Base-by-base conservation (phyloP, 2,329 filamentous ascomycete genomes). In the Aspergillus japonicus region DNA sequence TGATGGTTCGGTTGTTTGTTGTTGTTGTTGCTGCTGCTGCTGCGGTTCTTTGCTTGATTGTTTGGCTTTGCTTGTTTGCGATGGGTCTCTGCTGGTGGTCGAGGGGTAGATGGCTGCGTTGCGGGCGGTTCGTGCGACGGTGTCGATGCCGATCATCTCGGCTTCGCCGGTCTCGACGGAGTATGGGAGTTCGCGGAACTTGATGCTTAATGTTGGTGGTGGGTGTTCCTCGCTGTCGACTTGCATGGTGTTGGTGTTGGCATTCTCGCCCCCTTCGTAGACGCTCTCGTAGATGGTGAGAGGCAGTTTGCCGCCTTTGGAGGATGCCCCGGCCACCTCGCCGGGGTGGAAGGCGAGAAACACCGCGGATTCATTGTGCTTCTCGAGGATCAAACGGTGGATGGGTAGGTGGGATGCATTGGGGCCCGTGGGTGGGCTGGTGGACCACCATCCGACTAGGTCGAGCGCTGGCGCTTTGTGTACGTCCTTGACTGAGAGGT, bases 81-180 rank as follows among this genome's bases (percentile, higher is more conserved):
- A 54, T 3, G 59, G 26, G 3, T 33, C 49, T 44, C 61, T 53
- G 55, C 64, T 53, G 50, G 67, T 47, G 7, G 63, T 56, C 35
- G 68, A 61, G 1, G 68, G 60, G 19, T 77, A 73, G 24, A 86
- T 79, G 33, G 86, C 87, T 24, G 92, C 93, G 69, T 91, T 94
- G 51, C 90, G 91, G 50, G 90, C 90, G 44, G 90, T 91, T 55
- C 89, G 88, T 0, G 94, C 93, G 21, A 99, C 89, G 66, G 93
- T 96, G 75, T 97, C 92, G 70, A 99, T 91, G 67, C 91, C 90
- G 66, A 99, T 98, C 92, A 97, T 97, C 76, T 99, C 95, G 1
- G 93, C 93, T 75, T 98, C 93, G 10, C 91, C 92, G 0, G 93
- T 96, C 78, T 98, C 95, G 2, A 98, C 88, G 0, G 89, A 89